These are phyloP conservation scores for Azolla pinnata DNA, from an alignment of 75 land plant species.

Conservation along the genomic window DNA sequence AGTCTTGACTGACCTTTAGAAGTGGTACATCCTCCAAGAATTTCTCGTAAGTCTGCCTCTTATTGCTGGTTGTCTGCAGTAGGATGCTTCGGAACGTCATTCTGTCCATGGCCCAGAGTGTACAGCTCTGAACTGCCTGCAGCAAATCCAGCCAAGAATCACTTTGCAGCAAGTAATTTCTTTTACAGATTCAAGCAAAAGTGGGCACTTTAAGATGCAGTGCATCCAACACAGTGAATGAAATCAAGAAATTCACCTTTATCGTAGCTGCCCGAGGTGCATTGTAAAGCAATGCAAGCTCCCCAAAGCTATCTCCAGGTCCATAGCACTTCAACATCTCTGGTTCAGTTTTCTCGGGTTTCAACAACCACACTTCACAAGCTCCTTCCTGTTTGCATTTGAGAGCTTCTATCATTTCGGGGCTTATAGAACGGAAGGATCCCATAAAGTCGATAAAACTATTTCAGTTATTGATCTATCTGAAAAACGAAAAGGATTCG, in stretches of 20 bases:
- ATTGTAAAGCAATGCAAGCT: conserved; percentile 43
- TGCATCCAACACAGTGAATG: neutral
- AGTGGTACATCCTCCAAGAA: conserved; percentile 37
- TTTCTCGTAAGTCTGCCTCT: conserved; percentile 31
- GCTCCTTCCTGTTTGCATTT: conserved; percentile 20
- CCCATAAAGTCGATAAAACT: no score
- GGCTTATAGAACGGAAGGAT: no score
- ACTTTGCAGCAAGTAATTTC: no score
- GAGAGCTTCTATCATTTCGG: no score
- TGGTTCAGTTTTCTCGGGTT: conserved; percentile 8
- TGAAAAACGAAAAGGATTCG: no score
- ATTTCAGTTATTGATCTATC: no score
- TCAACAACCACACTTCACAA: conserved; percentile 27
- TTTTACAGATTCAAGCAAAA: no score
- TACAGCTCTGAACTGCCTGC: conserved; percentile 31
- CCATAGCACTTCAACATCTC: conserved; percentile 28
- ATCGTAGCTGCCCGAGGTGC: conserved; percentile 43
- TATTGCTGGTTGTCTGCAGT: conserved; percentile 26
- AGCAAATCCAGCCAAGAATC: no score
- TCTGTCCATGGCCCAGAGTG: conserved; percentile 41
- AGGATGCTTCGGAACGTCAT: conserved; percentile 29
- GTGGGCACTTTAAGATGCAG: no score
- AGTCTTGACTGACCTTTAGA: conserved; percentile 19
- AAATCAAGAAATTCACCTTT: conserved; percentile 20
- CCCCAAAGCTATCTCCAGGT: conserved; percentile 39